Evolutionary conservation across 208 protist genomes (phyloP), one percentile per base, ranked within the genome.

Genomic region (Leishmania mexicana): DNA sequence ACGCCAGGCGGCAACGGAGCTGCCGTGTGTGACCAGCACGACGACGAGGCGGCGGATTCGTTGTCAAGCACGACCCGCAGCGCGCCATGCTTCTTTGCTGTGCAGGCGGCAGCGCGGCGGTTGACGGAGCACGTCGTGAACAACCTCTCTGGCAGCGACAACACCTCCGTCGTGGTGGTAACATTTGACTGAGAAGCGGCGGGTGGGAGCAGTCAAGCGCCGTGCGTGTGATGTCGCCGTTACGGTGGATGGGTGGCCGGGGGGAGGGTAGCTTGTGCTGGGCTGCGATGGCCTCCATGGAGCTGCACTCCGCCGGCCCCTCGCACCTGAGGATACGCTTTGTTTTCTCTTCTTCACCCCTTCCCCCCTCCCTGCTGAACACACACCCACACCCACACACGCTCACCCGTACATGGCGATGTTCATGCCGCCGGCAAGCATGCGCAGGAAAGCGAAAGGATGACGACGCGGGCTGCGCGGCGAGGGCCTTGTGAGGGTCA

Each of bases 141-240:
- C 73, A 67, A 73, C 5, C 75, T 86, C 28, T 77, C 72, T 8
- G 85, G 89, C 76, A 84, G 54, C 21, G 91, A 94, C 74, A 94
- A 94, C 83, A 90, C 91, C 17, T 88, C 91, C 8, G 79, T 88
- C 2, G 73, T 94, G 15, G 60, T 92, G 17, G 80, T 94, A 15
- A 60, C 86, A 0, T 94, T 94, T 70, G 73, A 47, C 74, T 87
- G 73, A 73, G 40, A 7, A 28, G 42, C 28, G 67, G 68, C 38
- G 53, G 11, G 60, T 1, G 45, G 8, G 6, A 45, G 35, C 60
- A 62, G 21, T 13, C 35, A 70, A 8, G 15, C 35, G 17, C 8
- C 3, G 40, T 35, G 65, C 21, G 15, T 0, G 65, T 13, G 38
- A 71, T 28, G 31, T 40, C 35, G 28, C 11, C 3, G 13, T 15